Conservation (phyloP, 768 basidiomycete species). For the Collybiopsis confluens region DNA sequence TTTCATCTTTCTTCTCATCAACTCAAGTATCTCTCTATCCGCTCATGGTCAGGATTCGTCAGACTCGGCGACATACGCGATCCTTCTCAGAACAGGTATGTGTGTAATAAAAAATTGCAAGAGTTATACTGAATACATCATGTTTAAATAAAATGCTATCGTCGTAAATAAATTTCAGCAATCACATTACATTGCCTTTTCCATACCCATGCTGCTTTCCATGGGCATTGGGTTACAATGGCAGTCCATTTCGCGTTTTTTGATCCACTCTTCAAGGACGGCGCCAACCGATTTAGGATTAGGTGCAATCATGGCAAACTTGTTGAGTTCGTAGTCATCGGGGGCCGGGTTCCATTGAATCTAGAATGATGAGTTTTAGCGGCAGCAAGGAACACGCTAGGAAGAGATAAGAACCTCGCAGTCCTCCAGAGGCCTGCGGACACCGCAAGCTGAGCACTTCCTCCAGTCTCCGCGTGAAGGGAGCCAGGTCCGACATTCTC, state of each 20-base stretch:
- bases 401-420: conserved; percentile 10
- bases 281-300: conserved; percentile 10
- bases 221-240: conserved; percentile 5
- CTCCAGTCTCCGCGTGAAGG: conserved; percentile 14
- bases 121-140: no score
- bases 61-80: no score
- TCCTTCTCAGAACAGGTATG: no score
- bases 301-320: conserved; percentile 12
- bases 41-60: no score
- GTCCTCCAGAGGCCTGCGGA: conserved; percentile 11
- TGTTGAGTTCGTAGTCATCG: conserved; percentile 13
- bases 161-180: no score
- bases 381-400: no score
- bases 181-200: background rate
- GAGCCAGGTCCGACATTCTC: conserved; percentile 9
- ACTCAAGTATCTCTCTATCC: no score
- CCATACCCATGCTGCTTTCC: conserved; percentile 7
- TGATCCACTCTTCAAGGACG: conserved; percentile 10
- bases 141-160: no score
- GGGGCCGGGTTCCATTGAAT: conserved; percentile 11
- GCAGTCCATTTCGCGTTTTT: conserved; percentile 11
- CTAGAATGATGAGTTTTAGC: background rate
- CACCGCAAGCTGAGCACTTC: conserved; percentile 13
- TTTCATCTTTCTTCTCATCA: no score
- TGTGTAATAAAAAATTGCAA: no score